A percentile compares a stretch with the other conserved stretches of the same genome.
Conservation (phyloP, 2,329 filamentous ascomycete genomes). For the Aureobasidium sp. region DNA sequence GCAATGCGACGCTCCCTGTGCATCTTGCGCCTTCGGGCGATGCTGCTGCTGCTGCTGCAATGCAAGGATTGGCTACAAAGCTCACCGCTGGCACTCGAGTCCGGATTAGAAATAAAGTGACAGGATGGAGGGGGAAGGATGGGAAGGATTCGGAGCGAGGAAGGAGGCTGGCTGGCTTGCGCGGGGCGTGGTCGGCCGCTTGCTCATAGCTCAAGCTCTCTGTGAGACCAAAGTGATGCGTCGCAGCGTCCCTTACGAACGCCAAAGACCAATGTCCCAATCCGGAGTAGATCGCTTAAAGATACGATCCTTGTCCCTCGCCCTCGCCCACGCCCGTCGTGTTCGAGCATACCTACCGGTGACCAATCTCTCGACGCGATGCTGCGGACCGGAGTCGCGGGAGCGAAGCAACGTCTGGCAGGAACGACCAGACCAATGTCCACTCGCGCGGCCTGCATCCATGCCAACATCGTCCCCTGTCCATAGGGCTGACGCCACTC, state of each 20-base stretch:
- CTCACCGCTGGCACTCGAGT: constrained; percentile 4
- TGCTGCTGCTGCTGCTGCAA: neutral
- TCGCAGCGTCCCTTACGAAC: constrained; percentile 1
- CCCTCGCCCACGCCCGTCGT: neutral
- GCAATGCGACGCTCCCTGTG: constrained; percentile 9
- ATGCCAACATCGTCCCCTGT: constrained; percentile 4
- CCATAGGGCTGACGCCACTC: constrained; percentile 7
- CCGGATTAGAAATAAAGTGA: constrained; percentile 12
- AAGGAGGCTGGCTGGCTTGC: constrained; percentile 9
- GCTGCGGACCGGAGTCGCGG: constrained; percentile 5
- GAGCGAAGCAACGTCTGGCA: constrained; percentile 1
- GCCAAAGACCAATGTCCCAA: constrained; percentile 1
- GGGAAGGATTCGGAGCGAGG: constrained; percentile 4
- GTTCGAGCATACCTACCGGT: neutral
- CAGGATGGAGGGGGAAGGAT: constrained; percentile 1
- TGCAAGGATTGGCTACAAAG: constrained; percentile 8
- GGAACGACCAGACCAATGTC: constrained; percentile 3
- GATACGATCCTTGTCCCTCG: neutral
- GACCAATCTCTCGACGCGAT: neutral
- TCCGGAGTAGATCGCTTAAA: neutral
- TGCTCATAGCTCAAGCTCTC: neutral
- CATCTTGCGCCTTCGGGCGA: constrained; percentile 11
- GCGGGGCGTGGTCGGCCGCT: neutral
- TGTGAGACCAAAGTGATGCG: constrained; percentile 12
- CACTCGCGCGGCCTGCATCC: neutral